phyloP scores from a whole-genome alignment of 257 asterid species.

The Solanum pinnatisectum region DNA sequence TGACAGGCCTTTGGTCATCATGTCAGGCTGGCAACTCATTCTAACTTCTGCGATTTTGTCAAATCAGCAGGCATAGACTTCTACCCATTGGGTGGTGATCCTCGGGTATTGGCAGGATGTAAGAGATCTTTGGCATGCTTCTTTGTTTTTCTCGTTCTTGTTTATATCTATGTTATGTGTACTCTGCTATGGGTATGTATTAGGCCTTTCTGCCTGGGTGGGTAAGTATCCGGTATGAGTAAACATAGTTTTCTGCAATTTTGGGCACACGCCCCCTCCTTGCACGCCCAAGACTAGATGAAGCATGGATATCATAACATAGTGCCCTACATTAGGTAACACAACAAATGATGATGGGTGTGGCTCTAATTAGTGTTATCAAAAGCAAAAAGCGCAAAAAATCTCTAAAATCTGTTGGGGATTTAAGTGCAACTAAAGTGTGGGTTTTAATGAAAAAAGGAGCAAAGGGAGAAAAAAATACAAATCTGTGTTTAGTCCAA shows the following conservation, averaged over 20 bases:
- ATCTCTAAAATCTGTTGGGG: neutral
- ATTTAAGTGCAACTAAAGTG: neutral
- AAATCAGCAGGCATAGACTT: slow-evolving; percentile 84
- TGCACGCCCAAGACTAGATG: neutral
- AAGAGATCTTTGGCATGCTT: slow-evolving; percentile 49
- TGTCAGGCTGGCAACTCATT: slow-evolving; percentile 92
- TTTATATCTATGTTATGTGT: neutral
- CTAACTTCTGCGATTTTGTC: slow-evolving; percentile 74
- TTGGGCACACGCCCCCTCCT: neutral
- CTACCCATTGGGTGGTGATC: slow-evolving; percentile 95
- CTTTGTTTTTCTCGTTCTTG: slow-evolving; percentile 1
- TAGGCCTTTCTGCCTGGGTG: neutral
- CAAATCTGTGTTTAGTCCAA: neutral
- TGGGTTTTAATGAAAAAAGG: neutral
- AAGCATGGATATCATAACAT: neutral
- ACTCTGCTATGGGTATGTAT: neutral
- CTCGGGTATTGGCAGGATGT: slow-evolving; percentile 98
- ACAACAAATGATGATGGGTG: neutral
- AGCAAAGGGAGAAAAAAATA: neutral
- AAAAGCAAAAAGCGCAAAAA: neutral
- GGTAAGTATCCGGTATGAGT: neutral
- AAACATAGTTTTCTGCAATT: neutral
- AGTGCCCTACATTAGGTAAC: neutral
- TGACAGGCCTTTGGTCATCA: slow-evolving; percentile 80
- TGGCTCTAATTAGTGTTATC: neutral